Conservation (phyloP, 352 stramenopile species). For the Phytophthora hibernalis region DNA sequence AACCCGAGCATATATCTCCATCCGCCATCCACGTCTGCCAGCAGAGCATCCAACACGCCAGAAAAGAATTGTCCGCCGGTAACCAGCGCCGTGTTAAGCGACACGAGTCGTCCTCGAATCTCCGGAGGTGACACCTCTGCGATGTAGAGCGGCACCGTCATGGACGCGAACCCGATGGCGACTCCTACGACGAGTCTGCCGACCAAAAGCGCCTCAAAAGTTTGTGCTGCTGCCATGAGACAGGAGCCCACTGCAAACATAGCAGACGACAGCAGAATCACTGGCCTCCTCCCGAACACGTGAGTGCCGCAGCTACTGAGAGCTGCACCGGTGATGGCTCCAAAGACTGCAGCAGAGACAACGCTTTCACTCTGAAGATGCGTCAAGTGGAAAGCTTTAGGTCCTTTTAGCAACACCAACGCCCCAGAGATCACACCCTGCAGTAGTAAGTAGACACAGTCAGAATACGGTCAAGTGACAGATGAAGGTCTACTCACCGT, state of each 20-base stretch:
- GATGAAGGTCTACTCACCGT: slow-evolving; percentile 36
- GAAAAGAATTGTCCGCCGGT: slow-evolving; percentile 86
- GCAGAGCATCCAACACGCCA: slow-evolving; percentile 57
- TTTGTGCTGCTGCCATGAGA: slow-evolving; percentile 61
- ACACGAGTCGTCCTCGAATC: slow-evolving; percentile 73
- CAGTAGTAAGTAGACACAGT: neutral
- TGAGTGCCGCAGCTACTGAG: slow-evolving; percentile 73
- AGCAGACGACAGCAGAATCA: slow-evolving; percentile 73
- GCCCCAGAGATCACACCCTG: slow-evolving; percentile 83
- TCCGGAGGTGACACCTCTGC: slow-evolving; percentile 75
- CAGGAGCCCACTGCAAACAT: slow-evolving; percentile 70
- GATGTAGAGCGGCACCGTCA: slow-evolving; percentile 87
- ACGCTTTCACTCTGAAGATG: slow-evolving; percentile 73
- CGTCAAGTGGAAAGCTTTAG: slow-evolving; percentile 63
- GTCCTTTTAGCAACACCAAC: slow-evolving; percentile 75
- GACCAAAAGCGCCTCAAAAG: slow-evolving; percentile 58
- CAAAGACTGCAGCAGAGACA: slow-evolving; percentile 73
- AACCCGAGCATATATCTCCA: slow-evolving; percentile 89
- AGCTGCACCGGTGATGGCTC: slow-evolving; percentile 69
- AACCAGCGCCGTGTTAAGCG: slow-evolving; percentile 76
- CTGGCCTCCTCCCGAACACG: slow-evolving; percentile 54
- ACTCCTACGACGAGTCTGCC: slow-evolving; percentile 69
- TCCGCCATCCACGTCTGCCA: slow-evolving; percentile 59
- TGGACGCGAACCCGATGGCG: slow-evolving; percentile 79
- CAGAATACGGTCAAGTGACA: no score